Evolutionary conservation across 169 alveolate species (phyloP), one percentile per base, ranked within the genome.

Genomic region (Theileria sp.): DNA sequence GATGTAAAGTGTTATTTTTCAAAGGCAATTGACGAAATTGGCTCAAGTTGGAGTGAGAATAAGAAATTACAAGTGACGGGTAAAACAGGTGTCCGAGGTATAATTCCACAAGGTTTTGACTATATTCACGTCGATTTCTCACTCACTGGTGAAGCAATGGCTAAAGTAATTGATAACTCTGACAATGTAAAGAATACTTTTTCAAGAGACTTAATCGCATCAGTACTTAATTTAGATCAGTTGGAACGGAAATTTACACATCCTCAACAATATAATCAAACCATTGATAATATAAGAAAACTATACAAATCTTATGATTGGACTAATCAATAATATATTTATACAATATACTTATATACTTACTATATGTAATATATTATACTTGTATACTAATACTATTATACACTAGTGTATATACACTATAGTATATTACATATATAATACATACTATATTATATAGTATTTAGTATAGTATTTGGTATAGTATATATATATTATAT

Each of bases 91-190:
- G 91, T 78, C 5, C 70, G 89, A 13, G 86, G 81, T 19, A 12
- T 21, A n/a, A 71, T 85, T 10, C 91, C 91, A 25, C 68, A 56
- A 67, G 91, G 91, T 19, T 79, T 79, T 83, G 91, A 77, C 79
- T 85, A 54, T 25, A 66, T 85, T 10, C 87, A 85, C 26, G 85
- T 85, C 21, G 91, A 85, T 75, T 85, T 56, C 65, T 62, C 83
- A 34, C 85, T 85, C 7, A 13, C 71, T 3, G 91, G 91, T 8
- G 91, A 79, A 6, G 89, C 77, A 19, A n/a, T 83, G 15, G 89
- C 86, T 25, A 68, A 86, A 38, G 86, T 83, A 23, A 61, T 83
- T 15, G 89, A 83, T 60, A 86, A 83, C 67, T 73, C 54, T 72
- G 15, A 23, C 77, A 72, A 49, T 12, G 51, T 79, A 30, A 36